Conservation (phyloP, 202 grass and related monocot species). For the Musa balbisiana region DNA sequence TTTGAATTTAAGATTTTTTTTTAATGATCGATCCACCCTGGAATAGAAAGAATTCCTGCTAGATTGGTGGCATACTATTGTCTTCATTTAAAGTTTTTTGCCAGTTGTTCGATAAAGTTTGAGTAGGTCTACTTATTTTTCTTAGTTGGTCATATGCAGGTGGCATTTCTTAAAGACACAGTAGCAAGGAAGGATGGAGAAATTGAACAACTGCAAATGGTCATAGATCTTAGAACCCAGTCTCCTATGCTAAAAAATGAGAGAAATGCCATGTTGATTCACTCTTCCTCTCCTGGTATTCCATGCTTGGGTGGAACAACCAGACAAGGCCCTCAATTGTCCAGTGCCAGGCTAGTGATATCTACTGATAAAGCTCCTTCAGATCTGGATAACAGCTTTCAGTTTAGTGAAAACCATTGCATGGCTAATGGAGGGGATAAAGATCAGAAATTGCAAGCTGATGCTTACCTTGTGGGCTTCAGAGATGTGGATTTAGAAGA, state of each 20-base stretch:
- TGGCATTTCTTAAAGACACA: conserved; percentile 73
- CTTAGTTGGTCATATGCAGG: conserved; percentile 41
- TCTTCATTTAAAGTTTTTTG: not conserved
- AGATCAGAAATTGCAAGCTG: conserved; percentile 20
- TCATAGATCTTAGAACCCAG: conserved; percentile 47
- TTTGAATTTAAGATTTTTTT: not conserved
- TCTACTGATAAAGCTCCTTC: conserved; percentile 20
- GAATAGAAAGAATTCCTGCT: too few species aligned
- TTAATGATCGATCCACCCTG: too few species aligned
- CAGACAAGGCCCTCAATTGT: conserved; percentile 14
- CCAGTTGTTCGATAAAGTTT: conserved; percentile 5
- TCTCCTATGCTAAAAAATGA: conserved; percentile 20
- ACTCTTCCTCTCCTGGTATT: conserved; percentile 34
- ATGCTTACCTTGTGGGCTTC: conserved; percentile 20
- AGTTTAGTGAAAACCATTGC: conserved; percentile 33
- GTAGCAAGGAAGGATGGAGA: conserved; percentile 78
- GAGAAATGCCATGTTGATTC: conserved; percentile 33
- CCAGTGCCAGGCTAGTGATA: not conserved
- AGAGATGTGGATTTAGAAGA: conserved; percentile 61
- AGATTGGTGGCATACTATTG: not conserved
- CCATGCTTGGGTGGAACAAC: conserved; percentile 28
- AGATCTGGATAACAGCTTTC: conserved; percentile 9
- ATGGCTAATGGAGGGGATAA: conserved; percentile 35
- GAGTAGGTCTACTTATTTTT: not conserved
- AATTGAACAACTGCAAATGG: conserved; percentile 74